phyloP scores from a whole-genome alignment of 1,284 basidiomycete species.

The Cryptococcus sp. region DNA sequence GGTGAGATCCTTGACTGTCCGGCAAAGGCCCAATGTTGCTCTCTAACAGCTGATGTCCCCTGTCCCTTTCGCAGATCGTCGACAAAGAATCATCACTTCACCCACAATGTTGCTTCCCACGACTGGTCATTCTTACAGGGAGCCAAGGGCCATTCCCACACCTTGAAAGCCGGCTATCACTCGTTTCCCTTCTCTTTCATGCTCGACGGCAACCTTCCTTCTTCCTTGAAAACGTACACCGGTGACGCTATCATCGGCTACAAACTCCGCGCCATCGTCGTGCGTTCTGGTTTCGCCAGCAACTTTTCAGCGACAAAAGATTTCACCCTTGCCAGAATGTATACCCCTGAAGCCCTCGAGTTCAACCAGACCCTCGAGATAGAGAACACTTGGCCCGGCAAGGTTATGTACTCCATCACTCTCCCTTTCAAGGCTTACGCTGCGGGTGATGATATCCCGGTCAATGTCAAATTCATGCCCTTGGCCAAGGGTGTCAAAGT shows the following conservation, averaged over 20 bases:
- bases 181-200: constrained; percentile 79
- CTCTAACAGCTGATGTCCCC: constrained; percentile 9
- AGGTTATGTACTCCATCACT: constrained; percentile 83
- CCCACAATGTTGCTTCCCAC: constrained; percentile 71
- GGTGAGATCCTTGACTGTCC: constrained; percentile 57
- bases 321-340: constrained; percentile 71
- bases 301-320: constrained; percentile 68
- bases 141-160: constrained; percentile 73
- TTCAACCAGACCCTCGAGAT: constrained; percentile 90
- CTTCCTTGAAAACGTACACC: constrained; percentile 65
- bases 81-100: constrained; percentile 56
- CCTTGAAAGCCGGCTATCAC: constrained; percentile 66
- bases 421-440: constrained; percentile 70
- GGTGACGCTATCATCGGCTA: constrained; percentile 70
- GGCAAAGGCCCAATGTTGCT: constrained; percentile 22
- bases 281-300: constrained; percentile 70
- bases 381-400: constrained; percentile 94
- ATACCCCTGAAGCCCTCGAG: constrained; percentile 79
- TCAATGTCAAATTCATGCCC: constrained; percentile 82
- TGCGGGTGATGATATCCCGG: constrained; percentile 77
- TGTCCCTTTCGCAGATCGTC: constrained; percentile 27
- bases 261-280: constrained; percentile 79
- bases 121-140: constrained; percentile 70
- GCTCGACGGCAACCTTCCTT: constrained; percentile 79
- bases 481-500: constrained; percentile 80